Conservation (phyloP, 768 basidiomycete genomes). For the Boletellus ananiceps region DNA sequence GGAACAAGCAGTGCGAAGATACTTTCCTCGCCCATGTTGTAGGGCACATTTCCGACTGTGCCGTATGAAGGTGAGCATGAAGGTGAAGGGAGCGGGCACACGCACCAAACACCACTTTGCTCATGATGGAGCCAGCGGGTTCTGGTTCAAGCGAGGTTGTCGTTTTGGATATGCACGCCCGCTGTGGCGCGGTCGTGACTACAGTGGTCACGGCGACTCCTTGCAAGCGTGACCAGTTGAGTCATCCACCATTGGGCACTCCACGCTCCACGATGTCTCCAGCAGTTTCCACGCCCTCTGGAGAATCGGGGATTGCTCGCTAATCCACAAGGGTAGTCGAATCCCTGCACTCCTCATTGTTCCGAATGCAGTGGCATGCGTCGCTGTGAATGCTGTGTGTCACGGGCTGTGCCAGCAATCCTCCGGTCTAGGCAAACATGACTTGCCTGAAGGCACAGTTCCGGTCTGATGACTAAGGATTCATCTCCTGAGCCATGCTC, state of each 20-base stretch:
- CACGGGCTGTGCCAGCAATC: too few species aligned
- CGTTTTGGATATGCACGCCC: not conserved
- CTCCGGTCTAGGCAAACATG: not conserved
- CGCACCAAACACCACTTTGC: constrained; percentile 72
- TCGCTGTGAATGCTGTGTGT: not conserved
- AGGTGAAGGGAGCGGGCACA: not conserved
- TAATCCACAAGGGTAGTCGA: too few species aligned
- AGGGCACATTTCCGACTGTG: constrained; percentile 83
- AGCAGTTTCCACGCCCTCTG: constrained; percentile 1
- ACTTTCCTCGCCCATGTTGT: constrained; percentile 76
- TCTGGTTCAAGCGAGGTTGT: not conserved
- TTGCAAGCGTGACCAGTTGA: not conserved
- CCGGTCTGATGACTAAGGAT: too few species aligned
- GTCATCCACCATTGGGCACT: not conserved
- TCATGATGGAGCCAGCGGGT: constrained; percentile 36
- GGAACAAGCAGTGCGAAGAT: not conserved
- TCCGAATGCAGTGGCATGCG: not conserved
- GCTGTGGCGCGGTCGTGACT: constrained; percentile 14
- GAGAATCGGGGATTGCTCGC: too few species aligned
- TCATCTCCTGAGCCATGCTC: too few species aligned
- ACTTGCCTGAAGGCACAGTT: not conserved
- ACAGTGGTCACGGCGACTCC: constrained; percentile 4
- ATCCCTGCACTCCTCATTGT: not conserved
- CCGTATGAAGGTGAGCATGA: constrained; percentile 1
- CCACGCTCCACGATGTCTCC: not conserved